These are phyloP conservation scores for Colletotrichum sp. DNA, from an alignment of 2,329 filamentous ascomycete species.

Conservation along the genomic window DNA sequence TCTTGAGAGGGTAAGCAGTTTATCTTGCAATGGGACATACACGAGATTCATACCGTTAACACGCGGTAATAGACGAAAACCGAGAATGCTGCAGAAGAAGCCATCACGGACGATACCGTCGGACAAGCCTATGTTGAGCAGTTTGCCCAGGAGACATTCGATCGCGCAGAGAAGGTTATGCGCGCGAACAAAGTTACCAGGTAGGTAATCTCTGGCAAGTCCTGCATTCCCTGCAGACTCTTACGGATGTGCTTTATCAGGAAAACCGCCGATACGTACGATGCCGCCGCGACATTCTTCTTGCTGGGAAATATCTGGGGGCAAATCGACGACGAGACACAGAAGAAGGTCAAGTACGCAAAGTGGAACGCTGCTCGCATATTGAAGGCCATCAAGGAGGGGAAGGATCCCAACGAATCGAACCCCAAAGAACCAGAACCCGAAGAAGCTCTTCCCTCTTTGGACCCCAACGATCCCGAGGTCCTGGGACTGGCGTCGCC, in stretches of 20 bases:
- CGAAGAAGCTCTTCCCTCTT: conserved; percentile 46
- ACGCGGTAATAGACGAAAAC: conserved; percentile 63
- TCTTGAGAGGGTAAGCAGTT: conserved; percentile 71
- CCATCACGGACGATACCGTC: conserved; percentile 82
- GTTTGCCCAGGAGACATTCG: conserved; percentile 88
- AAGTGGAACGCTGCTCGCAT: conserved; percentile 96
- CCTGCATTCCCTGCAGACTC: neutral
- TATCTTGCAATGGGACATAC: too few relatives aligned
- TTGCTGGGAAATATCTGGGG: conserved; percentile 89
- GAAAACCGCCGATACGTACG: conserved; percentile 92
- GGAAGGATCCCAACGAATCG: conserved; percentile 88
- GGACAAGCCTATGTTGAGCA: conserved; percentile 94
- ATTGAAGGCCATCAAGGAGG: conserved; percentile 86
- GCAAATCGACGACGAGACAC: conserved; percentile 72
- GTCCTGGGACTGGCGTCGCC: conserved; percentile 56
- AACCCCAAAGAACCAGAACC: conserved; percentile 71
- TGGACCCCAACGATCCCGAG: conserved; percentile 71
- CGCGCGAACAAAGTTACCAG: conserved; percentile 82
- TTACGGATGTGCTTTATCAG: conserved; percentile 43
- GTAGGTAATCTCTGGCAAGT: neutral
- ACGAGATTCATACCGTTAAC: neutral
- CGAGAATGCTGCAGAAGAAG: conserved; percentile 78
- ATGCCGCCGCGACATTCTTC: conserved; percentile 90
- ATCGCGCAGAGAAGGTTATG: conserved; percentile 81
- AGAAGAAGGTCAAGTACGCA: conserved; percentile 91